These are phyloP conservation scores for Cucurbita maxima DNA, from an alignment of 306 rosid genomes.

Conservation along the genomic window DNA sequence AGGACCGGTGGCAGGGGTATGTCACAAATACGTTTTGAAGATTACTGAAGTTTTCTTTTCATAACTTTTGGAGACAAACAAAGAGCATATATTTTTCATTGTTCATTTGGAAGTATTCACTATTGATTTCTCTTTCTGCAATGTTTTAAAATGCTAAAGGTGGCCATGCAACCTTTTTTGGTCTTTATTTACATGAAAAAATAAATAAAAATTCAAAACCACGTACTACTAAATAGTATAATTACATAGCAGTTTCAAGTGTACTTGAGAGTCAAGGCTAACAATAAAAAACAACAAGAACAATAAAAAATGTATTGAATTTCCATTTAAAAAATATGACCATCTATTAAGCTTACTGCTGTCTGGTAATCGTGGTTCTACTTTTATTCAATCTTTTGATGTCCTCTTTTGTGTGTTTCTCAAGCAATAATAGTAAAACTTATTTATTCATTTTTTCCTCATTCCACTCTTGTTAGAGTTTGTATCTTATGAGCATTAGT, in stretches of 20 bases:
- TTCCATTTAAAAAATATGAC: neutral
- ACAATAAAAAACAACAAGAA: neutral
- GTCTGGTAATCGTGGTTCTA: neutral
- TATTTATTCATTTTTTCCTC: no score
- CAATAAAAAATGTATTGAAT: neutral
- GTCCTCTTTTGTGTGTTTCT: neutral
- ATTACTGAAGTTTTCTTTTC: neutral
- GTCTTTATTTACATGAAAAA: neutral
- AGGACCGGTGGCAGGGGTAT: slow-evolving; percentile 98
- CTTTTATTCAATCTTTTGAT: neutral
- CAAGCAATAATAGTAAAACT: neutral
- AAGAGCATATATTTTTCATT: neutral
- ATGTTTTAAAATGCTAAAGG: neutral
- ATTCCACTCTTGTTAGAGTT: no score
- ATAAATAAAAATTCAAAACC: neutral
- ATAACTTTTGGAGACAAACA: neutral
- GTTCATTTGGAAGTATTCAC: neutral
- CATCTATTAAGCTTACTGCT: neutral
- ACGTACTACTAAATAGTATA: neutral
- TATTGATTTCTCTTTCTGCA: neutral
- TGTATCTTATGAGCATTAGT: no score
- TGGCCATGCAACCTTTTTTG: neutral
- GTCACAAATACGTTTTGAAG: slow-evolving; percentile 7
- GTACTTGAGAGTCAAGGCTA: neutral
- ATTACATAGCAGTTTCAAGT: neutral